Evolutionary conservation across 2,329 filamentous ascomycete species (phyloP), one percentile per base, ranked within the genome.

Genomic region (Talaromyces islandicus): DNA sequence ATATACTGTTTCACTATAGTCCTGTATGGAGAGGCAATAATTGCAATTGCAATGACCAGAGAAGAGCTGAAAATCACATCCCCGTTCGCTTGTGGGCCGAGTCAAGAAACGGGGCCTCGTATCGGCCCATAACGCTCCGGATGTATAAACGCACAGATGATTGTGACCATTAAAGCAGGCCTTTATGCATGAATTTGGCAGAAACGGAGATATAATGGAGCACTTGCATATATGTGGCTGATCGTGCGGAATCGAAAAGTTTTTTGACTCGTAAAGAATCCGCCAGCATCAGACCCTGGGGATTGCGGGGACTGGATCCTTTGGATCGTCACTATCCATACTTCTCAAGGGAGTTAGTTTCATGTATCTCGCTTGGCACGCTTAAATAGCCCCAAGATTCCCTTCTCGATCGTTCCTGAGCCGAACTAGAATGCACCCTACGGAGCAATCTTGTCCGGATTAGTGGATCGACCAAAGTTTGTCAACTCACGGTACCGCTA

Each of bases 191-290:
- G 53, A 32, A 38, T 32, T 41, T 54, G 19, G 32, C 21, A 21
- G 32, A 7, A 43, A 24, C 54, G 54, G 54, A 25, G n/a, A 56
- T 43, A 56, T 56, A 56, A 46, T 35, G 54, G 54, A 41, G 54
- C 54, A 56, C 6, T 24, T 48, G 43, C 43, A 17, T 48, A 48
- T 48, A 48, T 10, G 30, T 11, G 2, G n/a, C 43, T 48, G n/a
- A 48, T 48, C 43, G n/a, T 48, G 2, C 14, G 12, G 43, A 48
- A 3, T 48, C 43, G 11, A 24, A 48, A 24, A 21, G 11, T 10
- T 17, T 14, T 48, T 48, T 48, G 43, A 19, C 43, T 48, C 6
- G 43, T 17, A 21, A 48, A 48, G 19, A 17, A 27, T 27, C 25
- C 25, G 25, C 25, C 25, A 27, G 25, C 25, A 27, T 27, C 25